phyloP scores from a whole-genome alignment of 106 monocot species.

The Phalaenopsis equestris region DNA sequence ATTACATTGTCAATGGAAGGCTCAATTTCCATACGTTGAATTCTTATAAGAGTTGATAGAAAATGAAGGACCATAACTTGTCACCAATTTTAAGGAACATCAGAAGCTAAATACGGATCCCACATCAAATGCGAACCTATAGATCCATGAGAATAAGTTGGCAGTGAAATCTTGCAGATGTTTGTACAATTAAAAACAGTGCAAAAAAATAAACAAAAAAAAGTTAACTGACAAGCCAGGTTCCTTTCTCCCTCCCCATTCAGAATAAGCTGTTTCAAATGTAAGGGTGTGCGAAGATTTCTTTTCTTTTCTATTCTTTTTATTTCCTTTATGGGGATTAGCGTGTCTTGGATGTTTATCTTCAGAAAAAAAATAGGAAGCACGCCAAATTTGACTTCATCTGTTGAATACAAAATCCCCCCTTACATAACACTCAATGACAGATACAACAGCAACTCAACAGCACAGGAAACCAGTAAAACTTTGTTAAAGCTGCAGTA shows the following conservation, averaged over 20 bases:
- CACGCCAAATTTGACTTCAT: background rate
- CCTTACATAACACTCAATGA: background rate
- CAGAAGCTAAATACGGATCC: no score
- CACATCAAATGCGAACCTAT: no score
- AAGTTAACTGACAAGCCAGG: background rate
- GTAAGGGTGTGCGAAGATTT: background rate
- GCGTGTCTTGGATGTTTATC: no score
- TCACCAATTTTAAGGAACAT: no score
- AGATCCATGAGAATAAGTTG: background rate
- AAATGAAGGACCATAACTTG: no score
- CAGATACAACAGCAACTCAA: background rate
- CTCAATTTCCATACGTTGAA: no score
- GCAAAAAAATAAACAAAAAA: background rate
- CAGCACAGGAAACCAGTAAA: background rate
- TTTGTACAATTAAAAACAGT: background rate
- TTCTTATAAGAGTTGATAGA: no score
- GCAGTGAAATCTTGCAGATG: background rate
- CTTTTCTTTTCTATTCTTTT: background rate
- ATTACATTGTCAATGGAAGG: no score
- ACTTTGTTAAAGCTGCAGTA: background rate
- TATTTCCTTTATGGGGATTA: background rate
- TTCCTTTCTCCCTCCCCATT: background rate
- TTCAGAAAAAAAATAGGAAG: no score
- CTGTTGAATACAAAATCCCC: background rate
- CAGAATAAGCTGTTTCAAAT: background rate